Evolutionary conservation across 805 yeast species (phyloP).

Genomic region (Hanseniaspora hatyaiensis): DNA sequence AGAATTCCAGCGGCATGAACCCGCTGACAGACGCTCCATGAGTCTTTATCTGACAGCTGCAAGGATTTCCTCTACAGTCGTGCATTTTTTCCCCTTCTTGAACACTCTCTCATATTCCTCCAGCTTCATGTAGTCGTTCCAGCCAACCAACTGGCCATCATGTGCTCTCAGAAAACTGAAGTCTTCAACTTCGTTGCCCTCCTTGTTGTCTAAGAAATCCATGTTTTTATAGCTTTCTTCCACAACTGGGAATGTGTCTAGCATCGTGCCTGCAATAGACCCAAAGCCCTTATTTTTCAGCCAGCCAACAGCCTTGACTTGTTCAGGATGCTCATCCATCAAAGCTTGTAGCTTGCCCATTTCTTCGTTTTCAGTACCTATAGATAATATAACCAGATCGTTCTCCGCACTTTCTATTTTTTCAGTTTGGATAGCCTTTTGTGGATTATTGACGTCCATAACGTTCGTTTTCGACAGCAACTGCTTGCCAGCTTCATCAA

Average conservation of each 20-base stretch:
- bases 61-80: neutral
- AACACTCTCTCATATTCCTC: constrained; percentile 21
- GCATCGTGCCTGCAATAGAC: constrained; percentile 81
- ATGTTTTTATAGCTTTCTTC: constrained; percentile 49
- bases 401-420: constrained; percentile 29
- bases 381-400: constrained; percentile 64
- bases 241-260: constrained; percentile 68
- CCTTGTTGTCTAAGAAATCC: neutral
- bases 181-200: constrained; percentile 3
- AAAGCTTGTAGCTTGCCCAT: constrained; percentile 33
- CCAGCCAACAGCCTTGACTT: constrained; percentile 66
- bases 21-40: no score
- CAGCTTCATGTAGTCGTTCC: constrained; percentile 27
- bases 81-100: constrained; percentile 18
- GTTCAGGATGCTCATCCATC: constrained; percentile 28
- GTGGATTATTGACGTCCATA: constrained; percentile 20
- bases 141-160: constrained; percentile 21
- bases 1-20: no score
- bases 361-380: constrained; percentile 41
- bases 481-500: constrained; percentile 30
- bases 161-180: constrained; percentile 15
- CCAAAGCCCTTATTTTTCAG: constrained; percentile 77
- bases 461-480: constrained; percentile 20
- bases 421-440: constrained; percentile 16
- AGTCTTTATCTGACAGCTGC: neutral